phyloP scores from a whole-genome alignment of 2,329 filamentous ascomycete genomes.

The Ascochyta koolunga region DNA sequence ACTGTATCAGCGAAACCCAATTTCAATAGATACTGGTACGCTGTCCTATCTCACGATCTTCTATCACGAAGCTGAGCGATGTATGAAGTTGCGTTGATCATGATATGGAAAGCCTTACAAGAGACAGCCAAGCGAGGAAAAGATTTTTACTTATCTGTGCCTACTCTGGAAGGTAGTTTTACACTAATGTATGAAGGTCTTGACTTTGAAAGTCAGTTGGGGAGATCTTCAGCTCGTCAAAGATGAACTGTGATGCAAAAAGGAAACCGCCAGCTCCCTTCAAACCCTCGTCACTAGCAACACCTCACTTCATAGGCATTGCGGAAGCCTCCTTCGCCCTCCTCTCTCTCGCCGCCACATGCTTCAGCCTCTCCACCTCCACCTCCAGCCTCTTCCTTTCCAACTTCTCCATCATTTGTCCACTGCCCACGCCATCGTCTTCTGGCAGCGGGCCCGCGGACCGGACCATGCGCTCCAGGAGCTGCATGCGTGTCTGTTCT shows the following conservation, averaged over 20 bases:
- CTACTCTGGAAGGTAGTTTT: too few relatives aligned
- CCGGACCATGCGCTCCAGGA: constrained; percentile 74
- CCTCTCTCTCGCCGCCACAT: not conserved
- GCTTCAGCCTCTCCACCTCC: not conserved
- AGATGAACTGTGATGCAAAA: not conserved
- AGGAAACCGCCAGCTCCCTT: not conserved
- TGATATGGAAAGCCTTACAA: too few relatives aligned
- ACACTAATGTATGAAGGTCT: too few relatives aligned
- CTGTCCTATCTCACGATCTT: too few relatives aligned
- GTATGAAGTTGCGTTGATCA: too few relatives aligned
- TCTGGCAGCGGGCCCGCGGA: not conserved
- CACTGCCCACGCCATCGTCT: not conserved
- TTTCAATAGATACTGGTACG: too few relatives aligned
- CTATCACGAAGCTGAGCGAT: too few relatives aligned
- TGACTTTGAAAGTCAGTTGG: too few relatives aligned
- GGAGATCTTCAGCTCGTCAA: not conserved
- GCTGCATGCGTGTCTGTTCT: constrained; percentile 74
- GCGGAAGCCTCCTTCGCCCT: not conserved
- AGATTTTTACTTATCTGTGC: too few relatives aligned
- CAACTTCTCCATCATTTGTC: not conserved
- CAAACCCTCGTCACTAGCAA: not conserved
- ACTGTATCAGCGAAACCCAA: too few relatives aligned
- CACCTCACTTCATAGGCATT: not conserved
- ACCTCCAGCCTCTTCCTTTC: not conserved
- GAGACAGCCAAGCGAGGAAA: too few relatives aligned